Conservation (phyloP, 495 filamentous ascomycete species). For the Xylaria flabelliformis region DNA sequence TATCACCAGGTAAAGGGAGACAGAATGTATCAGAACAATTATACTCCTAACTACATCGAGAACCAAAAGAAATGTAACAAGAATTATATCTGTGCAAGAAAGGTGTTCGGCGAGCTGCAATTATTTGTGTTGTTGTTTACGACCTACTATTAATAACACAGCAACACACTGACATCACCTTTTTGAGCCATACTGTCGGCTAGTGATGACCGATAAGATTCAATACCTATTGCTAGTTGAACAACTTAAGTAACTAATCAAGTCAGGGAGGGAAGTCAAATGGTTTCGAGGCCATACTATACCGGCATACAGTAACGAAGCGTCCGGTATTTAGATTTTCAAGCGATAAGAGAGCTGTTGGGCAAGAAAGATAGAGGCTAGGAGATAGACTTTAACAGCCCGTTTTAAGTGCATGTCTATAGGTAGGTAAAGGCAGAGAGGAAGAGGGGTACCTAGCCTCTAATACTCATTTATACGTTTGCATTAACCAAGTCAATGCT, state of each 20-base stretch:
- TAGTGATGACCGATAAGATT: too few species aligned
- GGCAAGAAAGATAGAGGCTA: too few species aligned
- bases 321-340: background rate
- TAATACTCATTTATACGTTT: too few species aligned
- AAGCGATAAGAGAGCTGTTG: background rate
- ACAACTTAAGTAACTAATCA: background rate
- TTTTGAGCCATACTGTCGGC: too few species aligned
- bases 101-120: background rate
- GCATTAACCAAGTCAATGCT: background rate
- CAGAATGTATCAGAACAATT: too few species aligned
- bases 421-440: too few species aligned
- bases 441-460: too few species aligned
- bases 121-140: background rate
- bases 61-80: background rate
- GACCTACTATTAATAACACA: background rate
- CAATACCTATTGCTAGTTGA: background rate
- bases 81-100: too few species aligned
- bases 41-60: background rate
- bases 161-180: too few species aligned
- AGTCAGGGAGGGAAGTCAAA: background rate
- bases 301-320: background rate
- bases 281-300: background rate
- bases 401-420: too few species aligned
- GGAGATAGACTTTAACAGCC: too few species aligned
- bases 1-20: background rate